phyloP scores from a whole-genome alignment of 345 rosid genomes.

The Sonneratia caseolaris region DNA sequence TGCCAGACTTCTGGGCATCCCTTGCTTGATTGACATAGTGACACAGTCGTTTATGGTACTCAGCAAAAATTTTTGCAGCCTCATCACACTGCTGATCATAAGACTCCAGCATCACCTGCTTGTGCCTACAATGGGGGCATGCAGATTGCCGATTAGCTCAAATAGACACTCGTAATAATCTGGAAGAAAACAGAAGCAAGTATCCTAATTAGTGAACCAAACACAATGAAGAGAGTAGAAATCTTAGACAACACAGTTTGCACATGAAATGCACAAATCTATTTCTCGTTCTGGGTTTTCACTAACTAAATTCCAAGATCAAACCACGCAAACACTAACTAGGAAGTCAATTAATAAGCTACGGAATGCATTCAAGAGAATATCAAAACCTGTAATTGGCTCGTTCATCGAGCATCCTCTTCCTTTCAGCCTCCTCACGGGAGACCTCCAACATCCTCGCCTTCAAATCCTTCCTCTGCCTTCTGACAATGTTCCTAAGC shows the following conservation, averaged over 20 bases:
- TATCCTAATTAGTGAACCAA: not conserved
- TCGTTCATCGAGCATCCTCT: constrained; percentile 86
- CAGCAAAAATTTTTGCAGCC: constrained; percentile 79
- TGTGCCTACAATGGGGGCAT: constrained; percentile 46
- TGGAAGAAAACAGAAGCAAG: not conserved
- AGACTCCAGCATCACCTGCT: constrained; percentile 75
- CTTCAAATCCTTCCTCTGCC: constrained; percentile 78
- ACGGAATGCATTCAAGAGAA: not conserved
- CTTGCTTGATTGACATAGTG: constrained; percentile 78
- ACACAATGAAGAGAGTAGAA: not conserved
- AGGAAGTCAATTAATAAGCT: not conserved
- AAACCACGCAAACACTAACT: not conserved
- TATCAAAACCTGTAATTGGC: constrained; percentile 61
- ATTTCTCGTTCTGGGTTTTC: not conserved
- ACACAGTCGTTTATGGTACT: constrained; percentile 71
- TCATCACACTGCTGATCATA: constrained; percentile 93
- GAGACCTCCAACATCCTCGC: constrained; percentile 87
- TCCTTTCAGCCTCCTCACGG: constrained; percentile 87
- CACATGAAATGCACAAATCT: not conserved
- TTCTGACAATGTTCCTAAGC: constrained; percentile 58
- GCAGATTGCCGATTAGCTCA: not conserved
- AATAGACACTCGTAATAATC: not conserved
- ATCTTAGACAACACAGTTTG: not conserved
- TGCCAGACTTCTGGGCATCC: constrained; percentile 57
- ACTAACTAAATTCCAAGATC: not conserved